A percentile compares a stretch with the other conserved stretches of the same genome.
Conservation (phyloP, 306 rosid genomes). For the Carpinus viminea region DNA sequence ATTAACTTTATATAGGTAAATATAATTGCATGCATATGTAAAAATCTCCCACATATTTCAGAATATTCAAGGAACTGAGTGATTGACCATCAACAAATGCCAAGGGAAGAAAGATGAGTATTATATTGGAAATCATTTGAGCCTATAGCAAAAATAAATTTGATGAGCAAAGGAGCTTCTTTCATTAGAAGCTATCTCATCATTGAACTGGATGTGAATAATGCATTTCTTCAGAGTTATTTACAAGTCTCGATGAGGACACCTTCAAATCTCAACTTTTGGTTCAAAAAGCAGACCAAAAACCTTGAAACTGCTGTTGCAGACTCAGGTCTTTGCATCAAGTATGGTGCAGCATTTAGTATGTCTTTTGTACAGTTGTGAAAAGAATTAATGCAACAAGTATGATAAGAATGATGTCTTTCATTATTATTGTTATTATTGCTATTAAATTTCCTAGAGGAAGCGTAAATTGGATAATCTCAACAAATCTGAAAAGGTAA, state of each 20-base stretch:
- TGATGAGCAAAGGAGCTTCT: not conserved
- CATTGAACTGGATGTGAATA: not conserved
- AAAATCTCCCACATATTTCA: too few relatives aligned
- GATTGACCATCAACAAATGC: not conserved
- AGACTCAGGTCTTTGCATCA: not conserved
- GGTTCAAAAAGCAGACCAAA: not conserved
- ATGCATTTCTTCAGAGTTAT: not conserved
- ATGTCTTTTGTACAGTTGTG: not conserved
- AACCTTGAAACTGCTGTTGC: not conserved
- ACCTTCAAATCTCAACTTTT: not conserved
- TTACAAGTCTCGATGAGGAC: not conserved
- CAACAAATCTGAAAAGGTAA: not conserved
- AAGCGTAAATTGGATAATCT: not conserved
- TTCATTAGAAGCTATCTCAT: not conserved
- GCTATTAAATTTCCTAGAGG: not conserved
- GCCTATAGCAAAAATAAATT: not conserved
- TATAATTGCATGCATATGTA: too few relatives aligned
- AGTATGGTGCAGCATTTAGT: not conserved
- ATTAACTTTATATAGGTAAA: too few relatives aligned
- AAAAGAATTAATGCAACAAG: not conserved
- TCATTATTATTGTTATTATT: not conserved
- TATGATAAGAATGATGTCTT: not conserved
- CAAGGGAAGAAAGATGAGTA: not conserved
- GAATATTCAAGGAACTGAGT: too few relatives aligned
- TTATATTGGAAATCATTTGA: not conserved